A percentile compares a stretch with the other conserved stretches of the same genome.
Evolutionary conservation across 169 alveolate genomes (phyloP).

Genomic region (Cryptosporidium sp.): DNA sequence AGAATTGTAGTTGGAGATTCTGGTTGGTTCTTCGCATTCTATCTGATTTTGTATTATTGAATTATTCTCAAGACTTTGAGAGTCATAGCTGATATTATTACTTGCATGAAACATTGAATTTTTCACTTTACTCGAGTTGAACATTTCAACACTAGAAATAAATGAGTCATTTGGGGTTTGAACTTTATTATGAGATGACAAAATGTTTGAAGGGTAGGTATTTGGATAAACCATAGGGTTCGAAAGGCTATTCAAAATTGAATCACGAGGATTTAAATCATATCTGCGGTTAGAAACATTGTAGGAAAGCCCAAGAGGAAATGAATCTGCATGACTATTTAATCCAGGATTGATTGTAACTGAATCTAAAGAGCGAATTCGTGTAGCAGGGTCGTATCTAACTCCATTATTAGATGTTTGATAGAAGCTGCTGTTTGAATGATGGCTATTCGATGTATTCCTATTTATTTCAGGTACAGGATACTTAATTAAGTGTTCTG

Average conservation of each 20-base stretch:
- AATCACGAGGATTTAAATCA: background rate
- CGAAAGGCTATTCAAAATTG: background rate
- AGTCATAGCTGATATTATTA: background rate
- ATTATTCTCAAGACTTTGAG: background rate
- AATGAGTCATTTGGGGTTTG: background rate
- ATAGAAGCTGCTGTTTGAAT: background rate
- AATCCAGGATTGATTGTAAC: slow-evolving; percentile 16
- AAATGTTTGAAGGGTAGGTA: slow-evolving; percentile 23
- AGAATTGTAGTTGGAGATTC: background rate
- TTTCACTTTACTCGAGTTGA: slow-evolving; percentile 8
- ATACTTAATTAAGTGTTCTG: slow-evolving; percentile 21
- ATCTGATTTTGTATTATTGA: background rate
- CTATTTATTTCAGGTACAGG: background rate
- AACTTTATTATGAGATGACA: background rate
- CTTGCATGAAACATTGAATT: background rate
- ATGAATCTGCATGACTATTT: background rate
- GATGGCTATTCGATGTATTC: background rate
- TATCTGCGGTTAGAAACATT: background rate
- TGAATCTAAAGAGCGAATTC: slow-evolving; percentile 20
- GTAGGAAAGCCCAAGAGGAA: background rate
- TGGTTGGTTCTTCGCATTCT: background rate
- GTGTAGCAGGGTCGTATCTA: background rate
- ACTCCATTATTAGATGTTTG: background rate
- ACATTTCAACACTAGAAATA: background rate
- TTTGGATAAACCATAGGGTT: slow-evolving; percentile 37